Percentiles rank a stretch among this genome's conserved stretches.
Conservation (phyloP, 202 grass and related monocot species). For the Dendrocalamus latiflorus region DNA sequence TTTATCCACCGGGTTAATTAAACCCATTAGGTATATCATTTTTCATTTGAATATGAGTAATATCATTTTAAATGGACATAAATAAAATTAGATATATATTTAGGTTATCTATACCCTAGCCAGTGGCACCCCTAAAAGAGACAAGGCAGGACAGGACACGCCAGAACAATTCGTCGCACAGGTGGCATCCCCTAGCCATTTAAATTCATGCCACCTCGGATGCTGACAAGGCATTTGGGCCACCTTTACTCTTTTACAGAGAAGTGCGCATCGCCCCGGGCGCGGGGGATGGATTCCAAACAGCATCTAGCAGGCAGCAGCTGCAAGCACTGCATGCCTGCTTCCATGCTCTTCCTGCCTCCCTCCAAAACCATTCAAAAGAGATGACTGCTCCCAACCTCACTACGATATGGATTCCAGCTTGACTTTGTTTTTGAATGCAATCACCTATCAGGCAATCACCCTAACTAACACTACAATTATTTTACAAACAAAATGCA, state of each 20-base stretch:
- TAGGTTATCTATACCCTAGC: too few relatives aligned
- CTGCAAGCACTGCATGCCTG: slow-evolving; percentile 15
- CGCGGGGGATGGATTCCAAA: not conserved
- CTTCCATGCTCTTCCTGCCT: slow-evolving; percentile 25
- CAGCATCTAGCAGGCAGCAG: not conserved
- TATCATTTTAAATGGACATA: too few relatives aligned
- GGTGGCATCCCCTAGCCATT: not conserved
- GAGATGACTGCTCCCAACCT: not conserved
- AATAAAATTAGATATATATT: too few relatives aligned
- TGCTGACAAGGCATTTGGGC: slow-evolving; percentile 4
- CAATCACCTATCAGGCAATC: not conserved
- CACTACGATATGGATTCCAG: not conserved
- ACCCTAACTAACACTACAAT: not conserved
- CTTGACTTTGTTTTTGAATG: slow-evolving; percentile 6
- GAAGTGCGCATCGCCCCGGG: not conserved
- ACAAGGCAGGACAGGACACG: not conserved
- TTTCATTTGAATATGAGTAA: too few relatives aligned
- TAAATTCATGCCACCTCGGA: not conserved
- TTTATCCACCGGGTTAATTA: too few relatives aligned
- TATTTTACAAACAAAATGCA: not conserved
- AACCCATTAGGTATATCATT: too few relatives aligned
- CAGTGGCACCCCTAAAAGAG: not conserved
- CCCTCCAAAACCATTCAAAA: slow-evolving; percentile 44
- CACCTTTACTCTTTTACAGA: not conserved
- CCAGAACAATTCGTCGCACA: not conserved